These are phyloP conservation scores for Periconia digitata DNA, from an alignment of 2,329 filamentous ascomycete genomes.

Conservation along the genomic window DNA sequence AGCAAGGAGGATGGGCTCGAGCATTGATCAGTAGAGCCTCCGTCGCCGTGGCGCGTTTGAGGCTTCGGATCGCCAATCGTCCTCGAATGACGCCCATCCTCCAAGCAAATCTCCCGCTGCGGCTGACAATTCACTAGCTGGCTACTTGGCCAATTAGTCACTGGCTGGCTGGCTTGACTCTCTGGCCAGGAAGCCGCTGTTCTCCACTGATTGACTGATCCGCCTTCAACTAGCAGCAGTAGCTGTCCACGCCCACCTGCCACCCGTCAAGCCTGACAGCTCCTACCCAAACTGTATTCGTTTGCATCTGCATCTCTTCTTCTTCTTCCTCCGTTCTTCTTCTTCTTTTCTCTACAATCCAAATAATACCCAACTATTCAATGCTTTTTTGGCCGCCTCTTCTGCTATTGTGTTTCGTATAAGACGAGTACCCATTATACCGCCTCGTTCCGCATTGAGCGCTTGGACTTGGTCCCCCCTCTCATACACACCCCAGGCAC, in stretches of 20 bases:
- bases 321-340: slow-evolving; percentile 15
- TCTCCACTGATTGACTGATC: background rate
- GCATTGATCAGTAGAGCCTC: slow-evolving; percentile 12
- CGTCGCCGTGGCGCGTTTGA: slow-evolving; percentile 32
- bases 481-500: slow-evolving; percentile 24
- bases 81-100: background rate
- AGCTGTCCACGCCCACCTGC: slow-evolving; percentile 12
- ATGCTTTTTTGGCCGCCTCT: slow-evolving; percentile 21
- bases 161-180: too few species aligned
- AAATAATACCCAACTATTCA: slow-evolving; percentile 24
- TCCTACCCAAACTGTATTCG: slow-evolving; percentile 12
- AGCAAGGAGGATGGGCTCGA: too few species aligned
- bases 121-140: slow-evolving; percentile 17
- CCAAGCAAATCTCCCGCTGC: slow-evolving; percentile 6
- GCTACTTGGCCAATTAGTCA: too few species aligned
- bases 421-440: slow-evolving; percentile 28
- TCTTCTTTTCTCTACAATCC: slow-evolving; percentile 6
- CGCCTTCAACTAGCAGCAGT: slow-evolving; percentile 16
- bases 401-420: slow-evolving; percentile 33
- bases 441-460: slow-evolving; percentile 33
- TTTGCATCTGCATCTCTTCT: slow-evolving; percentile 2
- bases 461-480: slow-evolving; percentile 30
- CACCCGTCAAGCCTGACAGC: slow-evolving; percentile 12
- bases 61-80: slow-evolving; percentile 21
- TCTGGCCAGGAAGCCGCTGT: slow-evolving; percentile 19